These are phyloP conservation scores for Phytopythium delawarense DNA, from an alignment of 352 stramenopile species.

Conservation along the genomic window DNA sequence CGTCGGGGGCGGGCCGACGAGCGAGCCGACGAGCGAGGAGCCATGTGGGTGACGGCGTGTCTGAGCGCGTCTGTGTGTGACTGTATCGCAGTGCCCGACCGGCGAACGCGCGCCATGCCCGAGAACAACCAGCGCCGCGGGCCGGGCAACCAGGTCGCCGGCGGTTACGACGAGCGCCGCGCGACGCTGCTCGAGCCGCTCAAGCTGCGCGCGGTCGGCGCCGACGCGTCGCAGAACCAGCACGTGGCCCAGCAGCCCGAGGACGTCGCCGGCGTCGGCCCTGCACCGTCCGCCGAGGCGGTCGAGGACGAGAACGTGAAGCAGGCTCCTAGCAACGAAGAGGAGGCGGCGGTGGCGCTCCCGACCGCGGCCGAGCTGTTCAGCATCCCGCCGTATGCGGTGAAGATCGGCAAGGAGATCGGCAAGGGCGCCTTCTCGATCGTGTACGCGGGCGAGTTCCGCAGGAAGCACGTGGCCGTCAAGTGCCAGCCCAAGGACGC, in stretches of 20 bases:
- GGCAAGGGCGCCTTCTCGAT: constrained; percentile 83
- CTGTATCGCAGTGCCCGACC: constrained; percentile 4
- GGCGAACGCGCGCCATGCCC: constrained; percentile 7
- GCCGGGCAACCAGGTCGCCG: constrained; percentile 26
- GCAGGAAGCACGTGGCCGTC: constrained; percentile 69
- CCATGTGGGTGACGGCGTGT: constrained; percentile 2
- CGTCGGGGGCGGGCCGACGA: background rate
- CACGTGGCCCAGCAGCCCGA: constrained; percentile 19
- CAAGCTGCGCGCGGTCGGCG: constrained; percentile 13
- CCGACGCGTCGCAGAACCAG: constrained; percentile 10
- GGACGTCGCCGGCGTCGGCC: constrained; percentile 8
- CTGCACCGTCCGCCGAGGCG: background rate
- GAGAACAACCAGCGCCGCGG: constrained; percentile 13
- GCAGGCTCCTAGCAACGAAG: constrained; percentile 16
- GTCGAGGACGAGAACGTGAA: constrained; percentile 21
- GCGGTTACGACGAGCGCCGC: constrained; percentile 30
- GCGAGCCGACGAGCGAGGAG: background rate
- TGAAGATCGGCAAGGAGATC: constrained; percentile 80
- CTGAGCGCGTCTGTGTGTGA: background rate
- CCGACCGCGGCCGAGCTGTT: constrained; percentile 31
- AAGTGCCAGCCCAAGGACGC: constrained; percentile 84
- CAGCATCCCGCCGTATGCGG: constrained; percentile 42
- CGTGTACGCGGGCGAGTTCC: constrained; percentile 72
- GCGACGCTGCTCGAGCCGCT: constrained; percentile 5
- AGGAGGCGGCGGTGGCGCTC: constrained; percentile 7